Evolutionary conservation across 1,284 basidiomycete species (phyloP), one percentile per base, ranked within the genome.

Genomic region (Exobasidium rhododendri): DNA sequence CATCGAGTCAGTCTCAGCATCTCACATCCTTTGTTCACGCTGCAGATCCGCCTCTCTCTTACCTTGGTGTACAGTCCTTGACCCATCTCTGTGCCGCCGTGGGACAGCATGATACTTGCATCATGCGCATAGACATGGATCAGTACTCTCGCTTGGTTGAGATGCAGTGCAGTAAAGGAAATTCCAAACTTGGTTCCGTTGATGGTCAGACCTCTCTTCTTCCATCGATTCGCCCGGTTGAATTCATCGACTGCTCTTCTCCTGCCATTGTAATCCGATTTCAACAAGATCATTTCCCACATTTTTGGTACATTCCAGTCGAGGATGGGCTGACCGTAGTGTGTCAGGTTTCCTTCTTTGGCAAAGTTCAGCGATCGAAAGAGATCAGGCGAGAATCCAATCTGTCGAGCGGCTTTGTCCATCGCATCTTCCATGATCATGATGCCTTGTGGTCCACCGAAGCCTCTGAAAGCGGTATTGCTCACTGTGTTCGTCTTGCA

Each of bases 401-500:
- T 69, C 35, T 70, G 65, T 22, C 74, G 67, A 3, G 80, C 80
- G 20, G 79, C 71, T 51, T 74, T 75, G 50, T 61, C 69, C 46
- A 81, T 71, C 64, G 74, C 74, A 55, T 74, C 70, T 56, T 80
- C 78, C 46, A 74, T 69, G 62, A 80, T 71, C 46, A 78, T 64
- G 65, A 81, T 77, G 24, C 80, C 80, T 64, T 81, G 80, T 30
- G 79, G 79, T 28, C 75, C 80, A 22, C 80, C 80, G 52, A 81
- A 81, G 13, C 75, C 78, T 56, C 80, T 67, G 69, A 75, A 81
- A 10, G 80, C 80, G 4, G 80, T 81, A 64, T 81, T 81, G 7
- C 77, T 80, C 63, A 80, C 75, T 4, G 79, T 81, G 69, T 81
- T 75, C 24, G 80, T 81, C 62, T 79, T 79, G 66, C 71, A 74